These are phyloP conservation scores for Colletotrichum cordylinicola DNA, from an alignment of 2,329 filamentous ascomycete genomes.

Conservation along the genomic window DNA sequence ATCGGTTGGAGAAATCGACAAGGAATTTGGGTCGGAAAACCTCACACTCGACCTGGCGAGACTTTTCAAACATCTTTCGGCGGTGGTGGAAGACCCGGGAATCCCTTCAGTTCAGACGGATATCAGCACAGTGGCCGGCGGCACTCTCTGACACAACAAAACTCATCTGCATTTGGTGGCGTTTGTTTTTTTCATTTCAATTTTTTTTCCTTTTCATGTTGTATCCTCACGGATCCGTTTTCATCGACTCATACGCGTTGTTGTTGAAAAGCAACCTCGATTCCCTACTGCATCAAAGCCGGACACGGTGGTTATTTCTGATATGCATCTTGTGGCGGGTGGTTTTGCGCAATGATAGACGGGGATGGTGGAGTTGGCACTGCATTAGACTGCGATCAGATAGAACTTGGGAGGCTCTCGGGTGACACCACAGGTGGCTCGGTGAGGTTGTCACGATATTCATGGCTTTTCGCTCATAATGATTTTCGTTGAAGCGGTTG, in stretches of 20 bases:
- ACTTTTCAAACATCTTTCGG: constrained; percentile 68
- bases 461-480: constrained; percentile 24
- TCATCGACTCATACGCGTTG: constrained; percentile 20
- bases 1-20: constrained; percentile 72
- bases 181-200: constrained; percentile 14
- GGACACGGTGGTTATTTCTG: constrained; percentile 25
- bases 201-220: neutral
- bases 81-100: constrained; percentile 47
- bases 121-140: constrained; percentile 34
- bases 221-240: constrained; percentile 18
- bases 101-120: constrained; percentile 49
- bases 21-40: constrained; percentile 67
- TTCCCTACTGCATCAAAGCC: constrained; percentile 25
- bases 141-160: constrained; percentile 36
- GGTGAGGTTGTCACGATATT: constrained; percentile 26
- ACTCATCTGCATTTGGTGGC: constrained; percentile 29
- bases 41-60: constrained; percentile 75
- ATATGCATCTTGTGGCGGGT: constrained; percentile 25
- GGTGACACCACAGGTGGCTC: constrained; percentile 18
- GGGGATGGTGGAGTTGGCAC: constrained; percentile 31
- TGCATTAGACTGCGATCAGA: constrained; percentile 35
- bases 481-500: constrained; percentile 20
- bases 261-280: constrained; percentile 23
- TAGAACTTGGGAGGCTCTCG: constrained; percentile 27
- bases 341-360: constrained; percentile 28